Evolutionary conservation across 495 filamentous ascomycete genomes (phyloP), one percentile per base, ranked within the genome.

Genomic region (Penicillium soppii): DNA sequence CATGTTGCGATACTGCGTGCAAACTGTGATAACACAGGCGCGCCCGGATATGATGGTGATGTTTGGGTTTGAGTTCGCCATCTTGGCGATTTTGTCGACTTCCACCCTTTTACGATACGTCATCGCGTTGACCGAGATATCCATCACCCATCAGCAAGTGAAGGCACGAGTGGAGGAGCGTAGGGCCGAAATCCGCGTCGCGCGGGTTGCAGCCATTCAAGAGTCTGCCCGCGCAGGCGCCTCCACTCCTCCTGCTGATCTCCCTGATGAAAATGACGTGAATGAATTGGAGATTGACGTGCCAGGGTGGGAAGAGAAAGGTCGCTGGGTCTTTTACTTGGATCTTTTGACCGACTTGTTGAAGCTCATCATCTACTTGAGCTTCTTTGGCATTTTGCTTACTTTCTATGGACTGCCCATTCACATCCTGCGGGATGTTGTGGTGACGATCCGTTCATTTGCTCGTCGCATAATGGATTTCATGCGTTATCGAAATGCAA

Each of bases 31-130:
- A 16, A 81, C 87, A 37, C 83, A 91, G 53, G 89, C 94, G 0
- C 83, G 89, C 16, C 91, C 94, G 0, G 91, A 94, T 46, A 97
- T 98, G 90, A 98, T 98, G 95, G 90, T 98, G 48, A 97, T 97
- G 91, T 98, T 98, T 62, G 85, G 91, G 15, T 97, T 98, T 59
- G 94, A 98, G 66, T 98, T 97, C 58, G 91, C 91, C 10, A 82
- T 98, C 50, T 70, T 97, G 50, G 75, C 83, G 4, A 84, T 95
- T 9, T 82, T 84, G 23, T 95, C 95, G 1, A 71, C 83, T 17
- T 92, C 92, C 21, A 96, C 90, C 7, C 72, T 80, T 15, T 73
- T 82, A 43, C 82, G 91, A 44, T 98, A 97, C 68, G 62, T 78
- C 22, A 75, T 98, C 21, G 88, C 87, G n/a, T 66, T 97, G 42